A percentile compares a stretch with the other conserved stretches of the same genome.
phyloP scores from a whole-genome alignment of 1,139 yeast species.

The Yamadazyma spencermartinsiae region DNA sequence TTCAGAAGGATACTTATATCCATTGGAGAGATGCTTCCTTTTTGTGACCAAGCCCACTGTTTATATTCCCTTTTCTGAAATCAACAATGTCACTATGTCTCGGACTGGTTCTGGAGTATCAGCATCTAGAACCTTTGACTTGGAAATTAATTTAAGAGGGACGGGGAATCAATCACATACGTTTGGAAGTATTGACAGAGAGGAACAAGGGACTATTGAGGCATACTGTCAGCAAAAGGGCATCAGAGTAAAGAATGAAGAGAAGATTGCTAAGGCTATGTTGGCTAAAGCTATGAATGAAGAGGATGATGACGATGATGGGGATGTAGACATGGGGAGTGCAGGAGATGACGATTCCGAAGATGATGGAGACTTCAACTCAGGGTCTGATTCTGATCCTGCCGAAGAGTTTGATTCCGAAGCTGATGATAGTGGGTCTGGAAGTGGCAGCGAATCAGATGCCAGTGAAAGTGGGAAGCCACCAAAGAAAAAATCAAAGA shows the following conservation, averaged over 20 bases:
- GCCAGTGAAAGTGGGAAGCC: constrained; percentile 44
- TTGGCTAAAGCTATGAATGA: constrained; percentile 75
- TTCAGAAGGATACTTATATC: constrained; percentile 89
- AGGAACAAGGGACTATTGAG: constrained; percentile 82
- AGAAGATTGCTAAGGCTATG: constrained; percentile 80
- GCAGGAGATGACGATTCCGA: constrained; percentile 70
- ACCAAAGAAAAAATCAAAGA: constrained; percentile 48
- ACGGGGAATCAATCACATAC: constrained; percentile 68
- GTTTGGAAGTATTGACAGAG: constrained; percentile 87
- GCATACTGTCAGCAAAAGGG: constrained; percentile 75
- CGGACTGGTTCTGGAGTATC: constrained; percentile 82
- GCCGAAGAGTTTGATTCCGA: constrained; percentile 91
- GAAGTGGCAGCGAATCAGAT: constrained; percentile 31
- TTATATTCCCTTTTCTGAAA: constrained; percentile 84
- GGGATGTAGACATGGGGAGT: constrained; percentile 71
- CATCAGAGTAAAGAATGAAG: constrained; percentile 82
- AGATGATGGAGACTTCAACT: constrained; percentile 69
- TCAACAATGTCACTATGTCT: constrained; percentile 75
- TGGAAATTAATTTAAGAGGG: constrained; percentile 71
- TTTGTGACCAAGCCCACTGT: constrained; percentile 95
- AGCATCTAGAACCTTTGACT: constrained; percentile 88
- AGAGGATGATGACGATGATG: constrained; percentile 54
- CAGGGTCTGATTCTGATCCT: constrained; percentile 64
- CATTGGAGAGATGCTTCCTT: constrained; percentile 85
- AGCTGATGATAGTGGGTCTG: constrained; percentile 41